These are phyloP conservation scores for Glycine latifolia DNA, from an alignment of 306 rosid species.

Conservation along the genomic window DNA sequence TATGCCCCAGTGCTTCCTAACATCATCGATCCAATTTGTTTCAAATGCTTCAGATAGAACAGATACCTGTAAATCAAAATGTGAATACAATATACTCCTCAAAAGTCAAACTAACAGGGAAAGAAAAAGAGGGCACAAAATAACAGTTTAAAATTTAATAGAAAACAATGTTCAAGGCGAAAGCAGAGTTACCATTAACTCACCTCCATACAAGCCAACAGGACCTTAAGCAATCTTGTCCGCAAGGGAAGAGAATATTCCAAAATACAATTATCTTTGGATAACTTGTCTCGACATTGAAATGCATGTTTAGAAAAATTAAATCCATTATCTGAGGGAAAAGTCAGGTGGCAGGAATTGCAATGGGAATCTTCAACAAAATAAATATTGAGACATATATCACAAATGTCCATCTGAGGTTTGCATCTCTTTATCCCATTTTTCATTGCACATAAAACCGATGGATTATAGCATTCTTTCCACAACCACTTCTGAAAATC, in stretches of 20 bases:
- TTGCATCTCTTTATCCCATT: slow-evolving; percentile 77
- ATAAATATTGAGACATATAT: slow-evolving; percentile 69
- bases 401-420: slow-evolving; percentile 73
- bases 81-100: slow-evolving; percentile 26
- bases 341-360: slow-evolving; percentile 77
- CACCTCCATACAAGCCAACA: slow-evolving; percentile 84
- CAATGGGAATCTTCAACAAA: slow-evolving; percentile 81
- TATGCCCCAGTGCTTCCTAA: slow-evolving; percentile 75
- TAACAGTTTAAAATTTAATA: slow-evolving; percentile 30
- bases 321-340: slow-evolving; percentile 55
- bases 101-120: slow-evolving; percentile 16
- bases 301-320: slow-evolving; percentile 65
- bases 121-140: slow-evolving; percentile 11
- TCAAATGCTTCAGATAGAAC: slow-evolving; percentile 86
- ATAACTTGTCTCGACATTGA: slow-evolving; percentile 69
- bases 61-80: slow-evolving; percentile 67
- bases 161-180: slow-evolving; percentile 3
- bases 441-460: slow-evolving; percentile 72
- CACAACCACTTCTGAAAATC: slow-evolving; percentile 95
- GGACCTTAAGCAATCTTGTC: slow-evolving; percentile 76
- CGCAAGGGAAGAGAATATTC: slow-evolving; percentile 78
- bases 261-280: slow-evolving; percentile 51
- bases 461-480: slow-evolving; percentile 79
- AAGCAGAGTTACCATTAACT: slow-evolving; percentile 47
- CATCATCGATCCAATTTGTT: slow-evolving; percentile 74